Base-by-base conservation (phyloP, 306 rosid species). In the Trifolium fragiferum region DNA sequence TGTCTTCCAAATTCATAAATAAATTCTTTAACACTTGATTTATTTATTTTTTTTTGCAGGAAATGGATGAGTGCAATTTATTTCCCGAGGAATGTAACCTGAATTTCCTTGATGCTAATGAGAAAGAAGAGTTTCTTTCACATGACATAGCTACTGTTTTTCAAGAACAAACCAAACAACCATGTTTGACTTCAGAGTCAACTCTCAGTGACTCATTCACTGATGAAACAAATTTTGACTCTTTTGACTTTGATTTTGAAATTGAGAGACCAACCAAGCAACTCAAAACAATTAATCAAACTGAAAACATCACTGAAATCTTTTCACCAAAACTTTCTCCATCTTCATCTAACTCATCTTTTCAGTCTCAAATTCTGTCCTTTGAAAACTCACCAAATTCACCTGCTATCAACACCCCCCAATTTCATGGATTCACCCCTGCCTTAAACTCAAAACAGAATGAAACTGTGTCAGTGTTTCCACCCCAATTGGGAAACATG, bases 291-390 rank as follows among this genome's bases (percentile, higher is more conserved):
- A 73, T 8, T 18, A 40, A 73, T 19, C 10, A n/a, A 9, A 41
- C 9, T 19, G 66, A 60, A 21, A 70, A 68, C 13, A 65, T 75
- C 69, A 37, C 58, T 13, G 70, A 62, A 40, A 71, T 51, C 35
- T 37, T 75, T 9, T 72, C 86, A 60, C 79, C 80, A 66, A 76
- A 68, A 70, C 76, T 62, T 27, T 88, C 86, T 47, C 77, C 91
- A 37, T 84, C 92, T 1, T 67, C 84, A 32, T 61, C 88, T 20
- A 70, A 77, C 13, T 68, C 75, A 23, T 80, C 87, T 4, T 73
- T 72, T 40, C 87, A 82, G 10, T 68, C 84, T 63, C 90, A 82
- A 12, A 82, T 87, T 82, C 79, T 92, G 66, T 88, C 84, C 14
- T 92, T 92, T 13, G 89, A 79, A 15, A 88, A 86, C 59, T 8